These are phyloP conservation scores for Neopestalotiopsis rosae DNA, from an alignment of 2,329 filamentous ascomycete genomes.

Conservation along the genomic window DNA sequence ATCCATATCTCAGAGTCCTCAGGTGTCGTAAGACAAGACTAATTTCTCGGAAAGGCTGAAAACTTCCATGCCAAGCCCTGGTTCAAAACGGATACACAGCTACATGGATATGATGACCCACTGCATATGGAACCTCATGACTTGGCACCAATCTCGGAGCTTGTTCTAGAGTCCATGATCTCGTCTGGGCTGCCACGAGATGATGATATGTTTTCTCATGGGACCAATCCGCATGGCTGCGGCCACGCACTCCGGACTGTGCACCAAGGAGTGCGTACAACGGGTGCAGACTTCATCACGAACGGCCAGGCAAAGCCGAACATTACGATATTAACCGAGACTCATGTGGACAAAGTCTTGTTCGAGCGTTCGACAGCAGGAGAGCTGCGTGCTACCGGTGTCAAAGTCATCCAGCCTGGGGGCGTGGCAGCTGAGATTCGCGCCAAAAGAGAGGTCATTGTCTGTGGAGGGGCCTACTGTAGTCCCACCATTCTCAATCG, in stretches of 20 bases:
- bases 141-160: constrained; percentile 61
- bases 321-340: constrained; percentile 52
- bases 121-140: constrained; percentile 63
- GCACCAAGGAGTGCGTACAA: constrained; percentile 56
- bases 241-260: constrained; percentile 60
- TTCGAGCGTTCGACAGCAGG: constrained; percentile 41
- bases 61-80: constrained; percentile 63
- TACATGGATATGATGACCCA: constrained; percentile 57
- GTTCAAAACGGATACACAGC: constrained; percentile 54
- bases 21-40: not conserved
- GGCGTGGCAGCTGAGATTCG: constrained; percentile 41
- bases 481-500: constrained; percentile 57
- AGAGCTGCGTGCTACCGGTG: constrained; percentile 46
- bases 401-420: constrained; percentile 47
- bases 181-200: constrained; percentile 59
- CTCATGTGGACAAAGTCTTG: constrained; percentile 57
- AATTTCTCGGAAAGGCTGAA: constrained; percentile 45
- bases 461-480: constrained; percentile 55
- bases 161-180: constrained; percentile 59
- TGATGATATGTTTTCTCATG: constrained; percentile 63
- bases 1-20: not conserved
- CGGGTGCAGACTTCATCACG: constrained; percentile 57
- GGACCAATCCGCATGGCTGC: constrained; percentile 56
- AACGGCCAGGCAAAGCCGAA: constrained; percentile 46
- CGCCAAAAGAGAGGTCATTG: constrained; percentile 45